Conservation (phyloP, 257 asterid genomes). For the Eustoma russellianum region DNA sequence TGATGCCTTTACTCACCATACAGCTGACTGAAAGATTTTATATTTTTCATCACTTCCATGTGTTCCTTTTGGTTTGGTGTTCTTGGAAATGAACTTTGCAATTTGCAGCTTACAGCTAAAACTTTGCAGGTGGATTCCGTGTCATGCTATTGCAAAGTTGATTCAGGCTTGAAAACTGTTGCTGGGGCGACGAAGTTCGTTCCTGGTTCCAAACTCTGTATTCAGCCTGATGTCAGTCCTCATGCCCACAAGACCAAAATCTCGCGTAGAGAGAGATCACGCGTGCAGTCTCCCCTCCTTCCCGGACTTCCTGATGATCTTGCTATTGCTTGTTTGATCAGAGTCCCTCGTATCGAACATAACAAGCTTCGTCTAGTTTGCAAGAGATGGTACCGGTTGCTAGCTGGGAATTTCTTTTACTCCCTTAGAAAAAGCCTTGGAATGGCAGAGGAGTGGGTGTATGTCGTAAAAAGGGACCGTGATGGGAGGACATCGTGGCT, state of each 20-base stretch:
- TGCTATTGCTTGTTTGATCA: conserved; percentile 42
- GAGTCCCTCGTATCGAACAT: conserved; percentile 43
- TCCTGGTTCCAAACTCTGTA: conserved; percentile 40
- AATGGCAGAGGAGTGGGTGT: conserved; percentile 47
- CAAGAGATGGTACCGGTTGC: conserved; percentile 42
- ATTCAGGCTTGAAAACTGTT: conserved; percentile 38
- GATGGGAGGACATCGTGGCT: conserved; percentile 46
- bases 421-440: conserved; percentile 40
- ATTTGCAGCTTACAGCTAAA: neutral
- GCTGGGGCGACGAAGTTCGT: conserved; percentile 42
- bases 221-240: conserved; percentile 41
- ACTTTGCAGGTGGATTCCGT: conserved; percentile 35
- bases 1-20: no score
- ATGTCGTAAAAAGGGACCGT: conserved; percentile 38
- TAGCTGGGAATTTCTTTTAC: conserved; percentile 39
- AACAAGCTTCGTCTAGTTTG: conserved; percentile 43
- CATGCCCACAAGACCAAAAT: conserved; percentile 32
- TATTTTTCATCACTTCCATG: neutral
- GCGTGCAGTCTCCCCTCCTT: conserved; percentile 37
- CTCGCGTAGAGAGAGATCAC: conserved; percentile 35
- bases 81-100: neutral
- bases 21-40: no score
- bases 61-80: neutral
- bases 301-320: conserved; percentile 52
- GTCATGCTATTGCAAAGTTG: conserved; percentile 48